Evolutionary conservation across 805 yeast species (phyloP).

Genomic region (Vanderwaltozyma verrucispora): DNA sequence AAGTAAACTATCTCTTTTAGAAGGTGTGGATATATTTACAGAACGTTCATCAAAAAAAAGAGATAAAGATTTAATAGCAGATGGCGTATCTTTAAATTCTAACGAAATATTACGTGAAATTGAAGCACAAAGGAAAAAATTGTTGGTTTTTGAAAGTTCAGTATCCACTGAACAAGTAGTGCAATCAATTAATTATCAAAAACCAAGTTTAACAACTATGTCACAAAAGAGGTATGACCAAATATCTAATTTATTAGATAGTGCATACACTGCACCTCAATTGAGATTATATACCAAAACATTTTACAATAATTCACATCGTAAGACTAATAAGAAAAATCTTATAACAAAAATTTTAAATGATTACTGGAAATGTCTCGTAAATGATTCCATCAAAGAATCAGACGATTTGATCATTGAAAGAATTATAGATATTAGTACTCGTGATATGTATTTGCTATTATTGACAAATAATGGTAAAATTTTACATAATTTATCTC

Average conservation of each 20-base stretch:
- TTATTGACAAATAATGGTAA: slow-evolving; percentile 26
- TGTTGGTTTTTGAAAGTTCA: slow-evolving; percentile 16
- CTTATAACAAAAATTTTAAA: slow-evolving; percentile 10
- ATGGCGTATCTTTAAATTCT: neutral
- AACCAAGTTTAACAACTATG: slow-evolving; percentile 13
- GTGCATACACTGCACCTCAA: slow-evolving; percentile 22
- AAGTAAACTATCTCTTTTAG: slow-evolving; percentile 16
- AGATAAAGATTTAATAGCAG: neutral
- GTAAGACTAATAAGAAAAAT: slow-evolving; percentile 7
- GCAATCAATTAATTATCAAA: slow-evolving; percentile 20
- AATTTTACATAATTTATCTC: slow-evolving; percentile 23
- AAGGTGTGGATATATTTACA: slow-evolving; percentile 18
- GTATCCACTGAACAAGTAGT: slow-evolving; percentile 19
- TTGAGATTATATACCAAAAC: slow-evolving; percentile 14
- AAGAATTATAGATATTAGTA: slow-evolving; percentile 15
- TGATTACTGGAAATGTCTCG: slow-evolving; percentile 15
- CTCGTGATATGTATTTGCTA: slow-evolving; percentile 19
- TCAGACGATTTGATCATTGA: slow-evolving; percentile 16
- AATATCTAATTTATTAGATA: slow-evolving; percentile 11
- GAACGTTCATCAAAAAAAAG: neutral
- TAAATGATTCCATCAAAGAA: slow-evolving; percentile 11
- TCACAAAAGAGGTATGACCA: slow-evolving; percentile 17
- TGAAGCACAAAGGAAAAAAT: slow-evolving; percentile 14
- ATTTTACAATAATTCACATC: slow-evolving; percentile 6
- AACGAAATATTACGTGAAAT: slow-evolving; percentile 8